phyloP scores from a whole-genome alignment of 2,329 filamentous ascomycete genomes.

The Dactylella cylindrospora region DNA sequence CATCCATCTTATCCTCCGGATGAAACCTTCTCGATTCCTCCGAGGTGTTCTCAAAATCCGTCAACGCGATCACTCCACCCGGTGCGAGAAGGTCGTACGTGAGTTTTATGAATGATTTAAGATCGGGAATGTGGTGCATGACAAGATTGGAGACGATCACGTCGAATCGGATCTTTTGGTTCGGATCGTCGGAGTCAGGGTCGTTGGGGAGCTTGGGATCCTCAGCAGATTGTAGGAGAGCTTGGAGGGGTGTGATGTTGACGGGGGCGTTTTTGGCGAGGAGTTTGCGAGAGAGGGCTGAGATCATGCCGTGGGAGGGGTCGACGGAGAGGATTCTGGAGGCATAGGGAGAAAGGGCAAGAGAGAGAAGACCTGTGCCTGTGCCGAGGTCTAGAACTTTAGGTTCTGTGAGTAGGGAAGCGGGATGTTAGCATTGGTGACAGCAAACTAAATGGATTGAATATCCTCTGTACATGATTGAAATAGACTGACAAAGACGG shows the following conservation, averaged over 20 bases:
- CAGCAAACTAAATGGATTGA: no score
- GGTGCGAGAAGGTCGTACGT: constrained; percentile 56
- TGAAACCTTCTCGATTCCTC: constrained; percentile 59
- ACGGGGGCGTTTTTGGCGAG: constrained; percentile 46
- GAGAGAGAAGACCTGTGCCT: constrained; percentile 60
- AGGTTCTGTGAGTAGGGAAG: constrained; percentile 12
- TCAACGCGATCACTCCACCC: constrained; percentile 58
- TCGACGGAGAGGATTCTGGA: constrained; percentile 59
- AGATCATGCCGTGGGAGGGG: constrained; percentile 60
- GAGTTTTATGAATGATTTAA: constrained; percentile 54
- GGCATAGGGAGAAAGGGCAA: constrained; percentile 57
- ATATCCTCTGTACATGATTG: no score
- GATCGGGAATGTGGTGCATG: constrained; percentile 60
- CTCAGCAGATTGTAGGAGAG: constrained; percentile 53
- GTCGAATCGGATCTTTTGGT: constrained; percentile 54
- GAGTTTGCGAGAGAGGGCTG: constrained; percentile 57
- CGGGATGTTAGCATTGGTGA: no score
- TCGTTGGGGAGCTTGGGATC: constrained; percentile 54
- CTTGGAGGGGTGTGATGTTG: constrained; percentile 57
- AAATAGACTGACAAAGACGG: no score
- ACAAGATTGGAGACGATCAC: constrained; percentile 60
- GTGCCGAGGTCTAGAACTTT: constrained; percentile 62
- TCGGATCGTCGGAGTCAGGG: constrained; percentile 48
- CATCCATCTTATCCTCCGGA: constrained; percentile 57
- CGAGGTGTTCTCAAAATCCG: constrained; percentile 63